A percentile compares a stretch with the other conserved stretches of the same genome.
These are phyloP conservation scores for Phaeosphaeria sp. DNA, from an alignment of 2,329 filamentous ascomycete genomes.

Conservation along the genomic window DNA sequence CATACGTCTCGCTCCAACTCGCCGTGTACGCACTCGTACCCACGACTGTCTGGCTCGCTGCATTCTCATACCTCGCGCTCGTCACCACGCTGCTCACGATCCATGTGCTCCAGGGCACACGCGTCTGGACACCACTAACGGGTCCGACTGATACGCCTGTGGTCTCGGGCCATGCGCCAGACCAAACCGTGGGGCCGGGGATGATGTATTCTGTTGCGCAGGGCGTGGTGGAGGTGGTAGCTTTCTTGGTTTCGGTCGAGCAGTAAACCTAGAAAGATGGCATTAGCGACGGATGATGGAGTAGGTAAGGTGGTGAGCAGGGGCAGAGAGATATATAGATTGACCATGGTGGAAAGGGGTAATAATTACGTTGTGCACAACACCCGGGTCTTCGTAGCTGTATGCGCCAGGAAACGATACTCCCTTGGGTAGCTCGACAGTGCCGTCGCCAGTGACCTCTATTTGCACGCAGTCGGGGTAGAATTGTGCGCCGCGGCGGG, in stretches of 20 bases:
- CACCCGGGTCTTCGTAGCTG: constrained; percentile 42
- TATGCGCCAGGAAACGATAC: constrained; percentile 56
- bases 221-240: constrained; percentile 26
- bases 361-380: constrained; percentile 44
- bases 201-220: constrained; percentile 47
- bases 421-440: constrained; percentile 37
- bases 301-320: too few relatives aligned
- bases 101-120: constrained; percentile 38
- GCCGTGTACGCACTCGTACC: constrained; percentile 30
- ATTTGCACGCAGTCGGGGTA: constrained; percentile 53
- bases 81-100: constrained; percentile 33
- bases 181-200: constrained; percentile 50
- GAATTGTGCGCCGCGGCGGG: constrained; percentile 46
- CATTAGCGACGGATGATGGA: too few relatives aligned
- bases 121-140: constrained; percentile 33
- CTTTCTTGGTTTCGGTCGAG: constrained; percentile 40
- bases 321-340: too few relatives aligned
- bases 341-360: too few relatives aligned
- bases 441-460: constrained; percentile 42
- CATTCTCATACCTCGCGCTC: constrained; percentile 29
- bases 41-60: constrained; percentile 28
- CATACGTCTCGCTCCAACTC: constrained; percentile 26
- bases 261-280: constrained; percentile 40
- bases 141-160: constrained; percentile 39
- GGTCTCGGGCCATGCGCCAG: constrained; percentile 40